These are phyloP conservation scores for Yamadazyma atlantica DNA, from an alignment of 1,139 yeast species.

Conservation along the genomic window DNA sequence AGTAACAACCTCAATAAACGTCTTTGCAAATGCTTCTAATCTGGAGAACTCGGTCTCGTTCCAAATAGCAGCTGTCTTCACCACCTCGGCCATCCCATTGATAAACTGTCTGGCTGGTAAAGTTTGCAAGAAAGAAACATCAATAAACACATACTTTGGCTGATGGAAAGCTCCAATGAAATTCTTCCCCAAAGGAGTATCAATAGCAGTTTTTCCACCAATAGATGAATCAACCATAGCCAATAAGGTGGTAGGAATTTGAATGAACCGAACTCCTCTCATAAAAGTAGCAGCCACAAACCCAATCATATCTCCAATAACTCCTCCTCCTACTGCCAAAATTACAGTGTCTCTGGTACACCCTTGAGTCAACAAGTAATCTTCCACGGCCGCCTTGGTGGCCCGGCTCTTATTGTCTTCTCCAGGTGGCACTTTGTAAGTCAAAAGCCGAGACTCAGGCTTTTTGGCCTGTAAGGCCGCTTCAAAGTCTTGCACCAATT, in stretches of 20 bases:
- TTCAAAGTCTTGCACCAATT: constrained; percentile 36
- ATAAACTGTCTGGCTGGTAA: constrained; percentile 92
- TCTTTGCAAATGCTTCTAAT: constrained; percentile 71
- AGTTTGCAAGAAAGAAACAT: constrained; percentile 82
- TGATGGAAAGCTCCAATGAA: constrained; percentile 98
- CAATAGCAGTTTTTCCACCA: constrained; percentile 98
- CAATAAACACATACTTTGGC: constrained; percentile 86
- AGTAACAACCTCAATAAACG: constrained; percentile 62
- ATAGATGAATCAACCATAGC: constrained; percentile 99
- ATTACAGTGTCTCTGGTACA: constrained; percentile 97
- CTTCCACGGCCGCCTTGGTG: constrained; percentile 93
- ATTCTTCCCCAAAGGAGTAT: constrained; percentile 96
- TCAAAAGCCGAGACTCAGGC: constrained; percentile 62
- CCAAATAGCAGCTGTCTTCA: constrained; percentile 99
- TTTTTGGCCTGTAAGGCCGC: constrained; percentile 24
- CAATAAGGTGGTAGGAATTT: constrained; percentile 88
- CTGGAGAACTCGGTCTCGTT: constrained; percentile 83
- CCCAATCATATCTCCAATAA: constrained; percentile 99
- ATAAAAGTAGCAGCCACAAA: constrained; percentile 97
- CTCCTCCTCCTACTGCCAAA: constrained; percentile 97
- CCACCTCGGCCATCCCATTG: constrained; percentile 98
- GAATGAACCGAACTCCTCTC: constrained; percentile 96
- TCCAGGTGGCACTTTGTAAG: constrained; percentile 85
- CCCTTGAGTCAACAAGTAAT: constrained; percentile 77
- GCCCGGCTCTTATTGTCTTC: constrained; percentile 86